phyloP scores from a whole-genome alignment of 306 rosid species.

The Lotus japonicus region DNA sequence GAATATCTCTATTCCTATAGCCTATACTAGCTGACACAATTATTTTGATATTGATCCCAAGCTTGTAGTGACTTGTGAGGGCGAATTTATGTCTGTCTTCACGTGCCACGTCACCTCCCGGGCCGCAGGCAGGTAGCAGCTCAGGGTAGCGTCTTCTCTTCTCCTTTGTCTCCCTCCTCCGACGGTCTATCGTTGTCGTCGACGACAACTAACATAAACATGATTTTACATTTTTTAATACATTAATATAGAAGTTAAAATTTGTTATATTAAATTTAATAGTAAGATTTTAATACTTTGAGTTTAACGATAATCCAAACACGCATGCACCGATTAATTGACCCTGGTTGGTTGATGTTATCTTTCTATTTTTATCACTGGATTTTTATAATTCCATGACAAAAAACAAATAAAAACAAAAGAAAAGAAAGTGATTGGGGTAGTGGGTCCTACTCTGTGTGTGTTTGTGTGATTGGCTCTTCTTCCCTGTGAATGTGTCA shows the following conservation, averaged over 20 bases:
- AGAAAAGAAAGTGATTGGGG: neutral
- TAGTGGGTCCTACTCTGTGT: conserved; percentile 33
- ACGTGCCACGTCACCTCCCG: conserved; percentile 8
- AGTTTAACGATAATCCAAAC: no score
- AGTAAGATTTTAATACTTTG: no score
- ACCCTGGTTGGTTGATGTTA: no score
- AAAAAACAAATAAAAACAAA: neutral
- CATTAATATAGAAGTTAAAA: no score
- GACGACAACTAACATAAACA: no score
- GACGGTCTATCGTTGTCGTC: no score
- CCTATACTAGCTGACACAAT: neutral
- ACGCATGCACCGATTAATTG: no score
- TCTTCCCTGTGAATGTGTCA: conserved; percentile 7
- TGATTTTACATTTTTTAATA: no score
- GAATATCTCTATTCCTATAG: no score
- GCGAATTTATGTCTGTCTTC: conserved; percentile 10
- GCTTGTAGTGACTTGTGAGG: neutral
- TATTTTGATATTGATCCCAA: neutral
- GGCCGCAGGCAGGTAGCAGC: no score
- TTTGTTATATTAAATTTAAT: no score
- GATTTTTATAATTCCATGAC: neutral
- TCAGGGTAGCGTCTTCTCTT: no score
- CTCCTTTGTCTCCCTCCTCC: neutral
- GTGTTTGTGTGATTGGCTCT: conserved; percentile 28
- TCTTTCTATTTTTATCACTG: conserved; percentile 1